phyloP scores from a whole-genome alignment of 2,329 filamentous ascomycete genomes.

The Talaromyces atroroseus region DNA sequence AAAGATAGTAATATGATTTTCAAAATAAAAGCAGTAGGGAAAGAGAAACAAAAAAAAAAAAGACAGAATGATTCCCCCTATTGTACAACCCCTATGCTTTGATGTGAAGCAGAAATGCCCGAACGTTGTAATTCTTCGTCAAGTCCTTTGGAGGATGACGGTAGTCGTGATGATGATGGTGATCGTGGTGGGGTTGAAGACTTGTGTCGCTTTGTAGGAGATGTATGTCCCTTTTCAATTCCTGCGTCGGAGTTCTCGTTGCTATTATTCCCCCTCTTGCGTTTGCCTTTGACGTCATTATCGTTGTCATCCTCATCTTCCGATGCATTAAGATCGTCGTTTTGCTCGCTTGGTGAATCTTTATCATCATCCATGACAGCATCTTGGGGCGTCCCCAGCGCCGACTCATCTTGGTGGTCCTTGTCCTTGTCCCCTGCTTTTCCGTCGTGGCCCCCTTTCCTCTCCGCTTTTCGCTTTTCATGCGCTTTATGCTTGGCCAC shows the following conservation, averaged over 20 bases:
- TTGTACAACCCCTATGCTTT: conserved; percentile 16
- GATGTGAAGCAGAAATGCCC: conserved; percentile 12
- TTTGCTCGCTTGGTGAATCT: conserved; percentile 19
- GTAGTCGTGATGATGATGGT: background rate
- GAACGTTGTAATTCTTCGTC: conserved; percentile 13
- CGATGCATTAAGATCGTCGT: conserved; percentile 23
- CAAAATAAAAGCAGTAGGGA: background rate
- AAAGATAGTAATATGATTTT: background rate
- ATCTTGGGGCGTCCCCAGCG: conserved; percentile 14
- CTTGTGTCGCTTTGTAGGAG: conserved; percentile 15
- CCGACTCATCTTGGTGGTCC: conserved; percentile 11
- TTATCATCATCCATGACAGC: conserved; percentile 27
- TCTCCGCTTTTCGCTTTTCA: conserved; percentile 59
- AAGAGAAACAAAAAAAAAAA: background rate
- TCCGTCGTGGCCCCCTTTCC: conserved; percentile 27
- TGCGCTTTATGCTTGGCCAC: conserved; percentile 67
- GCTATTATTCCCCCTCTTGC: conserved; percentile 37
- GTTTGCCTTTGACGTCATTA: conserved; percentile 46
- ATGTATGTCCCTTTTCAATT: conserved; percentile 29
- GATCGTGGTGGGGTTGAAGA: conserved; percentile 9
- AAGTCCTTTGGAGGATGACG: conserved; percentile 7
- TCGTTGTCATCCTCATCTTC: conserved; percentile 29
- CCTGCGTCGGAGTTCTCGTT: conserved; percentile 22
- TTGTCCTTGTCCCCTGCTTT: conserved; percentile 19
- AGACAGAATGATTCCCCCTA: background rate